phyloP scores from a whole-genome alignment of 2,329 filamentous ascomycete genomes.

The Ophiostoma sp. region DNA sequence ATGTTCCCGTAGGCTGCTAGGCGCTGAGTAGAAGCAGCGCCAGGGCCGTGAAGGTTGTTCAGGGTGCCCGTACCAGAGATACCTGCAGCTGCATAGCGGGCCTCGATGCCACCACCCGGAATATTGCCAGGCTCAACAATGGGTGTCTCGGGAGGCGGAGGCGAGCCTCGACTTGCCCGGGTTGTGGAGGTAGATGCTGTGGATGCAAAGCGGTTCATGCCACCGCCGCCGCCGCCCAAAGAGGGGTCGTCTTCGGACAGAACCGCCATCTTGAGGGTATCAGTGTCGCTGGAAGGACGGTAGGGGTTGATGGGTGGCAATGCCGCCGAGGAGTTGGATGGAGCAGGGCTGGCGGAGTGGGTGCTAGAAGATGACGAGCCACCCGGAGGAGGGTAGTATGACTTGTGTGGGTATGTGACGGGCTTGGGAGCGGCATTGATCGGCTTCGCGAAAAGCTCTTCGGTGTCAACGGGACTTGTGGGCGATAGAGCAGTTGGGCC shows the following conservation, averaged over 20 bases:
- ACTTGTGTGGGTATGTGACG: slow-evolving; percentile 49
- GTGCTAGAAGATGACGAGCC: slow-evolving; percentile 1
- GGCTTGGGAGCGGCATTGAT: slow-evolving; percentile 37
- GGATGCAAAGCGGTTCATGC: slow-evolving; percentile 62
- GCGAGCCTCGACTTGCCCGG: slow-evolving; percentile 83
- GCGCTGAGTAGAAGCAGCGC: slow-evolving; percentile 74
- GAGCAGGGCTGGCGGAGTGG: background rate
- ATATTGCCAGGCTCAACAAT: slow-evolving; percentile 65
- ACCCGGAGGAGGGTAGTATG: slow-evolving; percentile 55
- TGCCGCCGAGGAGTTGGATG: slow-evolving; percentile 6
- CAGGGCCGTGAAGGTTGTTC: slow-evolving; percentile 63
- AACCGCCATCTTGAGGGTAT: slow-evolving; percentile 38
- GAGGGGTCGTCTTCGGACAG: slow-evolving; percentile 32
- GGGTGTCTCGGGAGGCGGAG: slow-evolving; percentile 90
- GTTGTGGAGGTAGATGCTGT: slow-evolving; percentile 93
- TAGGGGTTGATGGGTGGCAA: slow-evolving; percentile 14
- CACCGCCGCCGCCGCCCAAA: slow-evolving; percentile 6
- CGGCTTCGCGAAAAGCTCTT: slow-evolving; percentile 72
- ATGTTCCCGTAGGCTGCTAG: slow-evolving; percentile 68
- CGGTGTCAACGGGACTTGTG: slow-evolving; percentile 67
- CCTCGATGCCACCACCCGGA: slow-evolving; percentile 79
- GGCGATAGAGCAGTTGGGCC: slow-evolving; percentile 77
- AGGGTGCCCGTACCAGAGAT: slow-evolving; percentile 82
- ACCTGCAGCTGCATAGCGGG: slow-evolving; percentile 82
- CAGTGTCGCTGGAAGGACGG: slow-evolving; percentile 22